Evolutionary conservation across 495 filamentous ascomycete genomes (phyloP).

Genomic region (Penicillium coprophilum): DNA sequence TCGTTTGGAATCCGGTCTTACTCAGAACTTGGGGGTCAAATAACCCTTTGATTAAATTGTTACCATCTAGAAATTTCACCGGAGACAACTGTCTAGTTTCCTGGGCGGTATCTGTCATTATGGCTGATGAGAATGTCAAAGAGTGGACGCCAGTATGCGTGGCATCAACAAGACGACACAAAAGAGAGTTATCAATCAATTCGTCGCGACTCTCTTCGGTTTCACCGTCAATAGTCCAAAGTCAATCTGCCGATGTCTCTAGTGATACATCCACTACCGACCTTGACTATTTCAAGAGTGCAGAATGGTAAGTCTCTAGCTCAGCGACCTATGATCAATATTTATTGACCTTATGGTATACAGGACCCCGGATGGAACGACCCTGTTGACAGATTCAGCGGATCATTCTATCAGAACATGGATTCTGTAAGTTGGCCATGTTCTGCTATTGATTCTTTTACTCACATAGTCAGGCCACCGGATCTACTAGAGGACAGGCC

Average conservation of each 20-base stretch:
- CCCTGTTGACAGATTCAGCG: conserved; percentile 69
- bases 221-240: not conserved
- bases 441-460: not conserved
- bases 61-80: not conserved
- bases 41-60: not conserved
- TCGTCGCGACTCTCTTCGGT: not conserved
- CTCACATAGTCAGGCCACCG: conserved; percentile 48
- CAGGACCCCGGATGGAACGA: conserved; percentile 81
- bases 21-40: not conserved
- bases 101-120: not conserved
- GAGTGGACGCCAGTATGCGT: conserved; percentile 33
- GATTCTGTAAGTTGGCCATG: conserved; percentile 54
- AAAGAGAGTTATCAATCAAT: not conserved
- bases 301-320: conserved; percentile 52
- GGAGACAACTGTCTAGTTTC: not conserved
- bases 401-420: conserved; percentile 68
- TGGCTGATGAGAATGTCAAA: conserved; percentile 8
- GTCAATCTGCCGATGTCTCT: not conserved
- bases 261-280: not conserved
- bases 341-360: not conserved
- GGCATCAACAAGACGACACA: conserved; percentile 25
- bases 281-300: conserved; percentile 56
- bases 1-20: not conserved
- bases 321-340: not conserved
- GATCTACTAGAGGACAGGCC: conserved; percentile 61